Base-by-base conservation (phyloP, 176 grass and related monocot genomes). In the Hyparrhenia diplandra region DNA sequence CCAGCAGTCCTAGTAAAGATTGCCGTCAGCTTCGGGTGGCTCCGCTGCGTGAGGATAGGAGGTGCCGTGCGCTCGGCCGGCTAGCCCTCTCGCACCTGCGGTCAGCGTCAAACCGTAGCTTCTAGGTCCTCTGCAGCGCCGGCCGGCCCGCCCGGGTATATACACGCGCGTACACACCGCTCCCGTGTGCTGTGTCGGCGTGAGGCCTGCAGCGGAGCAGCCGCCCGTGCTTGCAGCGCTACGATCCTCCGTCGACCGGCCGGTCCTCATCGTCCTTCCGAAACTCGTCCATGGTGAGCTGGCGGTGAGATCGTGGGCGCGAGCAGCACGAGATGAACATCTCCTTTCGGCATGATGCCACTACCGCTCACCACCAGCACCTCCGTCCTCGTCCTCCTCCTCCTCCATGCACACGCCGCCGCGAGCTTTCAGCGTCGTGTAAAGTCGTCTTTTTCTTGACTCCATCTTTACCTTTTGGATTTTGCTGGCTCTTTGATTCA, bases 351-450 rank as follows among this genome's bases (percentile, higher is more conserved):
- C 57, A 91, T 89, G 86, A 70, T 8, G 55, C 67, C 58, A 64
- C 54, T 47, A 73, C 2, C n/a, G n/a, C n/a, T n/a, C 78, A 80
- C 0, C 73, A 77, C 0, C 80, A 55, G 7, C n/a, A n/a, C 58
- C 78, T 47, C 73, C 89, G 9, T 77, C 92, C n/a, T 89, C 85
- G 0, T 88, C 82, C 0, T 85, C 89, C 3, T 87, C 89, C 4
- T 88, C 92, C 47, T 87, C 89, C 92, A 94, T 94, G 92, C 86
- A 94, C n/a, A 87, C 67, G 83, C 83, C 13, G 77, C 83, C 5
- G 42, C 82, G 36, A 89, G 79, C 89, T 89, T n/a, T n/a, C n/a
- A n/a, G n/a, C n/a, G n/a, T 94, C 89, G 76, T 89, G 92, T 94
- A 87, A 58, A 55, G 57, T 39, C 34, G n/a, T 41, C 16, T 21